Percentiles rank a stretch among this genome's conserved stretches.
phyloP scores from a whole-genome alignment of 768 basidiomycete genomes.

The Auriscalpium microsporum region DNA sequence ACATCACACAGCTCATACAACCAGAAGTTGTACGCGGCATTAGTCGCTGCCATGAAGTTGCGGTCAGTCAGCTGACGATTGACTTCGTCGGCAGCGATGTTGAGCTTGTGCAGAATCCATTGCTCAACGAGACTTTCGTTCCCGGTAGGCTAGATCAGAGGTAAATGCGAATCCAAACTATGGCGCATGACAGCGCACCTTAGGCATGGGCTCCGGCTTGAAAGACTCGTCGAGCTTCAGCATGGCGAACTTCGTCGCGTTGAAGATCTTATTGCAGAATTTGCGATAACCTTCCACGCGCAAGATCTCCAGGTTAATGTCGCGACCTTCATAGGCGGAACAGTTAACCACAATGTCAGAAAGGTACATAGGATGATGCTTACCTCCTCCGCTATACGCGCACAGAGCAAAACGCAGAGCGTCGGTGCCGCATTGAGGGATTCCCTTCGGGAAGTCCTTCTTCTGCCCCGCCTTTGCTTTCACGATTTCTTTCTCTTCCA shows the following conservation, averaged over 20 bases:
- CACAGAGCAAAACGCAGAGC: slow-evolving; percentile 92
- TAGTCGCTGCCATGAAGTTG: slow-evolving; percentile 92
- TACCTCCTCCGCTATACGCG: slow-evolving; percentile 88
- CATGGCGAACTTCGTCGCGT: slow-evolving; percentile 99
- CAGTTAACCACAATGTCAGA: background rate
- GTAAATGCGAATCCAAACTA: background rate
- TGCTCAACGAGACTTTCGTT: slow-evolving; percentile 86
- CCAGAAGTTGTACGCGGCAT: slow-evolving; percentile 87
- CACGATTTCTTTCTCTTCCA: slow-evolving; percentile 85
- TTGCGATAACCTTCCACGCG: slow-evolving; percentile 98
- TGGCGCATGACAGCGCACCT: slow-evolving; percentile 36
- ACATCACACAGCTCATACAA: slow-evolving; percentile 98
- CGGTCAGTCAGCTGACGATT: slow-evolving; percentile 69
- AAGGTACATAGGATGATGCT: slow-evolving; percentile 7
- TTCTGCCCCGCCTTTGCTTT: slow-evolving; percentile 95
- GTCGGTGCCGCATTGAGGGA: slow-evolving; percentile 97
- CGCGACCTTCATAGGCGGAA: slow-evolving; percentile 52
- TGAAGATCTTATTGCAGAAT: slow-evolving; percentile 99
- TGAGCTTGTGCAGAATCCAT: slow-evolving; percentile 94
- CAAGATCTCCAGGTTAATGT: slow-evolving; percentile 94
- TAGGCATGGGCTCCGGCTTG: slow-evolving; percentile 57
- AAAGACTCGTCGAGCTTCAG: slow-evolving; percentile 85
- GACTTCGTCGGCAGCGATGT: slow-evolving; percentile 67
- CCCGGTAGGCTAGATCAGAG: slow-evolving; percentile 60
- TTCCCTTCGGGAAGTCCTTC: slow-evolving; percentile 98